Conservation (phyloP, 176 grass and related monocot genomes). For the Hordeum marinum region DNA sequence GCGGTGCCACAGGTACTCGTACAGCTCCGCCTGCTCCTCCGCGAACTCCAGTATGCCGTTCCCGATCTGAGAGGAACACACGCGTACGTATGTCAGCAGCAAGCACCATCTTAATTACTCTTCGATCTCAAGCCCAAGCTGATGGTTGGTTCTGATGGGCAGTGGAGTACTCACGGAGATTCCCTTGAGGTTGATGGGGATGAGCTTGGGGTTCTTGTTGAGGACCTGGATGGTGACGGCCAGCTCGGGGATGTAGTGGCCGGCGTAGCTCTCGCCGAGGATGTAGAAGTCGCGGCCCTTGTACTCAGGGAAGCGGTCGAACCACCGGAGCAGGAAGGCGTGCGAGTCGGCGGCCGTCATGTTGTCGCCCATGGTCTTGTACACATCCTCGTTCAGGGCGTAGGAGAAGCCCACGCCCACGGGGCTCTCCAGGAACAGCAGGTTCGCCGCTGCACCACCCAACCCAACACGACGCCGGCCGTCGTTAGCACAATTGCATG, state of each 20-base stretch:
- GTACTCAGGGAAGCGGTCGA: conserved; percentile 68
- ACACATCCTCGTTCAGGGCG: conserved; percentile 28
- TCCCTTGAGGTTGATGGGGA: conserved; percentile 32
- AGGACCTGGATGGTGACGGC: conserved; percentile 26
- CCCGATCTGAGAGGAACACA: conserved; percentile 11
- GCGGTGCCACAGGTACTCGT: conserved; percentile 54
- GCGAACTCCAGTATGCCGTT: conserved; percentile 40
- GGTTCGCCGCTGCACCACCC: conserved; percentile 40
- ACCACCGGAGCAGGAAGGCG: conserved; percentile 51
- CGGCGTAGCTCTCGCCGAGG: conserved; percentile 65
- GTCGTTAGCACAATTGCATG: not conserved
- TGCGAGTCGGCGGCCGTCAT: conserved; percentile 38
- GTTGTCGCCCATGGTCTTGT: conserved; percentile 43
- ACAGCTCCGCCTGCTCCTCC: conserved; percentile 25
- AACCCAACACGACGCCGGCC: not conserved
- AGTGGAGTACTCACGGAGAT: conserved; percentile 23
- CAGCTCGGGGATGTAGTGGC: conserved; percentile 66
- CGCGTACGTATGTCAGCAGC: not conserved
- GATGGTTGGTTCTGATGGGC: not conserved
- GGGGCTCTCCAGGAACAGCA: conserved; percentile 59
- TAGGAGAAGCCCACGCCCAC: conserved; percentile 70
- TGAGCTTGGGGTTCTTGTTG: not conserved
- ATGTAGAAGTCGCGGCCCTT: conserved; percentile 50
- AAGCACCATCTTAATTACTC: not conserved
- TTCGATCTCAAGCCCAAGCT: not conserved